Evolutionary conservation across 805 yeast genomes (phyloP).

Genomic region (Wickerhamomyces bovis): DNA sequence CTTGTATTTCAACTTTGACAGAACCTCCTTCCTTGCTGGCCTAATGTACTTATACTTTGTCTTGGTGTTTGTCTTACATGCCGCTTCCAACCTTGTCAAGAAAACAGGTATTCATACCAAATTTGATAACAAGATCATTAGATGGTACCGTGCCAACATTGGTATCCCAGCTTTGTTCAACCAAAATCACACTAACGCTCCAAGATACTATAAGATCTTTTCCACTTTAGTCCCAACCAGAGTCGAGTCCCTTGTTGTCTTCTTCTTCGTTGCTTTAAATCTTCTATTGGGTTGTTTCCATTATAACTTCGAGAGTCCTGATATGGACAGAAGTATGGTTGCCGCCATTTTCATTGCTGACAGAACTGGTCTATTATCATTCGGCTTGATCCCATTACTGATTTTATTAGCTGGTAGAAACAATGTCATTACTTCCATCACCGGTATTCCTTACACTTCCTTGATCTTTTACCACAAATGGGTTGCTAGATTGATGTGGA

Average conservation of each 20-base stretch:
- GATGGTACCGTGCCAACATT: slow-evolving; percentile 15
- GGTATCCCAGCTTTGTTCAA: slow-evolving; percentile 20
- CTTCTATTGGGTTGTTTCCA: slow-evolving; percentile 9
- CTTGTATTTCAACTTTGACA: slow-evolving; percentile 16
- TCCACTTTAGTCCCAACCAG: slow-evolving; percentile 20
- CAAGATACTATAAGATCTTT: slow-evolving; percentile 1
- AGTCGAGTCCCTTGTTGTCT: slow-evolving; percentile 24
- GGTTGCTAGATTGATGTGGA: slow-evolving; percentile 40
- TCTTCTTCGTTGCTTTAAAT: slow-evolving; percentile 28
- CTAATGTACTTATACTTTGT: slow-evolving; percentile 34
- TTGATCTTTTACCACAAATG: slow-evolving; percentile 65
- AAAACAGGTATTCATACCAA: slow-evolving; percentile 18
- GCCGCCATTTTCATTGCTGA: slow-evolving; percentile 10
- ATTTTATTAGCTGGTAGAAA: slow-evolving; percentile 67
- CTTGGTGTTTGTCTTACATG: slow-evolving; percentile 31
- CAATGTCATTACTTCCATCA: slow-evolving; percentile 50
- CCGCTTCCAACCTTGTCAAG: slow-evolving; percentile 27
- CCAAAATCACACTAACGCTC: slow-evolving; percentile 12
- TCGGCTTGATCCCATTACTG: slow-evolving; percentile 44
- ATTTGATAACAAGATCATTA: slow-evolving; percentile 10
- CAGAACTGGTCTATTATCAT: slow-evolving; percentile 21
- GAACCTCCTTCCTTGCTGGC: slow-evolving; percentile 20
- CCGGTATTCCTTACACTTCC: slow-evolving; percentile 60
- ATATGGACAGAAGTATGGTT: neutral
- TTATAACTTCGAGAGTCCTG: slow-evolving; percentile 4